phyloP scores from a whole-genome alignment of 768 basidiomycete genomes.

The Boletus huronensis region DNA sequence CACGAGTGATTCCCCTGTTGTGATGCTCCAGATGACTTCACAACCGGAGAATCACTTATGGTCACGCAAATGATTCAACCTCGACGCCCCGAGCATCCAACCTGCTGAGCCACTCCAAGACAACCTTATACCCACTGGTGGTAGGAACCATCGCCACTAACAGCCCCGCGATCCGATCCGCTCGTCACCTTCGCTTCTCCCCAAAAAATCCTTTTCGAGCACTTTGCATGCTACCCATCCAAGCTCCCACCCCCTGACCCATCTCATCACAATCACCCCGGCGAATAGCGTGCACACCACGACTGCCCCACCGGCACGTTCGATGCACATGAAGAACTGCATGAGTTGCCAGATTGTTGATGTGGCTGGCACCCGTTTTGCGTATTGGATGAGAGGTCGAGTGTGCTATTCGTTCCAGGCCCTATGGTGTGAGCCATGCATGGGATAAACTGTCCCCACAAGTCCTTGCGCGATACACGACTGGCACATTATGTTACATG shows the following conservation, averaged over 20 bases:
- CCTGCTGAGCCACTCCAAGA: neutral
- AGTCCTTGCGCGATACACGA: neutral
- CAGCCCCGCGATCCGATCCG: no score
- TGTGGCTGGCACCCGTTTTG: neutral
- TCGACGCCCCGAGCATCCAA: neutral
- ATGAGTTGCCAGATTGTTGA: conserved; percentile 36
- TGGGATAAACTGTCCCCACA: no score
- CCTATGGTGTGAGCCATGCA: neutral
- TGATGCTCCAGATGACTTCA: neutral
- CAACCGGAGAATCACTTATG: neutral
- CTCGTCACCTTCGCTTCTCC: no score
- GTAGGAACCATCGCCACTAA: neutral
- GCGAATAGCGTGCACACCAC: conserved; percentile 40
- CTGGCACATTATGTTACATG: neutral
- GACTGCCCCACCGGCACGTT: conserved; percentile 52
- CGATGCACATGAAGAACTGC: conserved; percentile 52
- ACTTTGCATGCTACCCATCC: no score
- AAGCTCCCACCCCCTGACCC: neutral
- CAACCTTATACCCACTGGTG: neutral
- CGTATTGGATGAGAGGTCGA: neutral
- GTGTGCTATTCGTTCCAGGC: neutral
- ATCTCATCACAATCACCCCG: conserved; percentile 6
- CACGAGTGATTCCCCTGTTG: neutral
- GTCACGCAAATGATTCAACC: neutral
- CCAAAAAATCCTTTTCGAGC: no score